These are phyloP conservation scores for Emergomyces orientalis DNA, from an alignment of 2,329 filamentous ascomycete genomes.

Conservation along the genomic window DNA sequence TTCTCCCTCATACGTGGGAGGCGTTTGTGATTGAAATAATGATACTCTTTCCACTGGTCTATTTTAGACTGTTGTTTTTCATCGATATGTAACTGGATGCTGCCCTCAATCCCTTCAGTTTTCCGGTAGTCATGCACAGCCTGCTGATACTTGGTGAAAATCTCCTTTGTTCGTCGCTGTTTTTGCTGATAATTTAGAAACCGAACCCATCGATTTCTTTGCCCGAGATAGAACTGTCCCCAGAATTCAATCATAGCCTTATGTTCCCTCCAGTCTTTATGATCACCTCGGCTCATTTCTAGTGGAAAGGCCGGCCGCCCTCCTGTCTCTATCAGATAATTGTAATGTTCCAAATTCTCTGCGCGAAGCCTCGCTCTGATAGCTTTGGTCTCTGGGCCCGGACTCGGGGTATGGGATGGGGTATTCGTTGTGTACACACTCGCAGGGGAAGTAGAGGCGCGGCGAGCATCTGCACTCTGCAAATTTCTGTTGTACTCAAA, in stretches of 20 bases:
- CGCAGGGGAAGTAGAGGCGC: background rate
- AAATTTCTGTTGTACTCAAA: background rate
- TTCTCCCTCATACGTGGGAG: background rate
- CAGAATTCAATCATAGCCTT: background rate
- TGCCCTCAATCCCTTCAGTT: conserved; percentile 7
- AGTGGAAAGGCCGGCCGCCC: conserved; percentile 5
- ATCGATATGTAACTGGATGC: conserved; percentile 8
- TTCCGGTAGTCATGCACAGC: conserved; percentile 4
- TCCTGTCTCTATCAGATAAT: background rate
- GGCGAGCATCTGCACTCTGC: background rate
- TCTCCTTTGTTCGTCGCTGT: background rate
- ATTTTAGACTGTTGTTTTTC: conserved; percentile 7
- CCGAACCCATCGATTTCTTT: background rate
- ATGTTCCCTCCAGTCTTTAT: background rate
- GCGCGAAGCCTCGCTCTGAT: background rate
- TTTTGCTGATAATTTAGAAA: conserved; percentile 4
- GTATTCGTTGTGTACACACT: background rate
- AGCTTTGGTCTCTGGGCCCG: background rate
- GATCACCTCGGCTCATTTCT: background rate
- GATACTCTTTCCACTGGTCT: conserved; percentile 11
- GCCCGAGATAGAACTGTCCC: background rate
- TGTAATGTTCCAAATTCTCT: background rate
- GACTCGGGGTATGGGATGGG: background rate
- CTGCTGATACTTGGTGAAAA: conserved; percentile 3
- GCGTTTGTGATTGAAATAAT: conserved; percentile 4